A percentile compares a stretch with the other conserved stretches of the same genome.
Conservation (phyloP, 1,284 basidiomycete species). For the Meripilus lineatus region DNA sequence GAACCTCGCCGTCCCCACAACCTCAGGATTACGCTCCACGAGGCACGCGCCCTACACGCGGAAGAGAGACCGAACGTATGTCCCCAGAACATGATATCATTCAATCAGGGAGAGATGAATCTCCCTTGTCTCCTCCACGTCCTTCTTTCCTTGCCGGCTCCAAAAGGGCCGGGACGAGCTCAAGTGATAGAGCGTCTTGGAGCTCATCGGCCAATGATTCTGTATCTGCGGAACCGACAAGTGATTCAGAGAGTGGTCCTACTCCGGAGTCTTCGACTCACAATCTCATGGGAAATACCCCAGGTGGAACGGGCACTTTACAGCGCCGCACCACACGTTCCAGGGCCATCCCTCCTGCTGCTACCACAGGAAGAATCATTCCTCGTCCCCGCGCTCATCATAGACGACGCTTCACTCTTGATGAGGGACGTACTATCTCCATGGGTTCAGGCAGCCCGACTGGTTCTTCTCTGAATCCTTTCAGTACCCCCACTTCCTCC, state of each 20-base stretch:
- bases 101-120: conserved; percentile 1
- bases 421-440: background rate
- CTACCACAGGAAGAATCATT: background rate
- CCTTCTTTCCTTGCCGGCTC: conserved; percentile 25
- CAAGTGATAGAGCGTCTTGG: conserved; percentile 13
- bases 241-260: conserved; percentile 1
- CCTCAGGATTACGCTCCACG: no score
- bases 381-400: background rate
- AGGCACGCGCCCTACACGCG: no score
- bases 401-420: background rate
- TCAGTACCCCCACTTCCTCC: conserved; percentile 21
- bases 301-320: no score
- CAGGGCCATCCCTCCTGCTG: no score
- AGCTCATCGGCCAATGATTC: conserved; percentile 9
- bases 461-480: no score
- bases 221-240: conserved; percentile 6
- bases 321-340: no score
- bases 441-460: conserved; percentile 1
- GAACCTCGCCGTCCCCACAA: no score
- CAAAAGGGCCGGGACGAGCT: conserved; percentile 19
- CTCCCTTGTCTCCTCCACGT: conserved; percentile 23
- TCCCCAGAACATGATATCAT: no score
- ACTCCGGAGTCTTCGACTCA: background rate
- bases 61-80: no score
- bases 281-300: no score